A percentile compares a stretch with the other conserved stretches of the same genome.
phyloP scores from a whole-genome alignment of 495 filamentous ascomycete genomes.

The Xylaria acuta region DNA sequence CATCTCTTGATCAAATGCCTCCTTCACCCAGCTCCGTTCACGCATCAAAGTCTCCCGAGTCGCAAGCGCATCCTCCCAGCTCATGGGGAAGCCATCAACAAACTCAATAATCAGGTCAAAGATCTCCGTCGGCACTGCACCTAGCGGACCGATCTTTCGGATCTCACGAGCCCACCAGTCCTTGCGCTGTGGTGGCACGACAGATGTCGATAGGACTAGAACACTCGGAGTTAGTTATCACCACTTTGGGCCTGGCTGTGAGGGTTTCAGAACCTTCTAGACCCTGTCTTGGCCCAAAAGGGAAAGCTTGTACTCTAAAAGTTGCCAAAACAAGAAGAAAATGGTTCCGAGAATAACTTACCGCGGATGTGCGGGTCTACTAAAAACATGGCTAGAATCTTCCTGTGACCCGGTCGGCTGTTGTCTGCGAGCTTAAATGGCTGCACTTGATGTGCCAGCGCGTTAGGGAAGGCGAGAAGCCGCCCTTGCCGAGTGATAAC shows the following conservation, averaged over 20 bases:
- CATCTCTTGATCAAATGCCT: background rate
- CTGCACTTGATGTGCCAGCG: slow-evolving; percentile 57
- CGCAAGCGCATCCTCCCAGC: slow-evolving; percentile 33
- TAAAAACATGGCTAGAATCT: slow-evolving; percentile 64
- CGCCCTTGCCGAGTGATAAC: slow-evolving; percentile 44
- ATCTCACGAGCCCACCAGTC: slow-evolving; percentile 52
- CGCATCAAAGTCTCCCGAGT: slow-evolving; percentile 31
- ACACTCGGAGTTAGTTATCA: too few relatives aligned
- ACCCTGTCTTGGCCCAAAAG: too few relatives aligned
- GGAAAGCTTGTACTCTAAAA: too few relatives aligned
- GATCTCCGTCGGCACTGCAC: slow-evolving; percentile 34
- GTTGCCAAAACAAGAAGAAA: too few relatives aligned
- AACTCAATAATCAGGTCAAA: slow-evolving; percentile 33
- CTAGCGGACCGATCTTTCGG: slow-evolving; percentile 15
- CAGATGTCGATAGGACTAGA: slow-evolving; percentile 62
- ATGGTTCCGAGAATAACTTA: too few relatives aligned
- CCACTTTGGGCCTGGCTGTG: too few relatives aligned
- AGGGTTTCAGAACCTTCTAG: too few relatives aligned
- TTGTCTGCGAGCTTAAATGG: slow-evolving; percentile 56
- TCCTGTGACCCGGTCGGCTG: slow-evolving; percentile 58
- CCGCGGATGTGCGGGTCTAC: slow-evolving; percentile 58
- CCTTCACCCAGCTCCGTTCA: slow-evolving; percentile 25
- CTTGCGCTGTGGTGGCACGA: slow-evolving; percentile 61
- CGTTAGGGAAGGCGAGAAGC: slow-evolving; percentile 50
- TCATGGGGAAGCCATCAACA: slow-evolving; percentile 33